Evolutionary conservation across 345 rosid genomes (phyloP), one percentile per base, ranked within the genome.

Genomic region (Acer negundo): DNA sequence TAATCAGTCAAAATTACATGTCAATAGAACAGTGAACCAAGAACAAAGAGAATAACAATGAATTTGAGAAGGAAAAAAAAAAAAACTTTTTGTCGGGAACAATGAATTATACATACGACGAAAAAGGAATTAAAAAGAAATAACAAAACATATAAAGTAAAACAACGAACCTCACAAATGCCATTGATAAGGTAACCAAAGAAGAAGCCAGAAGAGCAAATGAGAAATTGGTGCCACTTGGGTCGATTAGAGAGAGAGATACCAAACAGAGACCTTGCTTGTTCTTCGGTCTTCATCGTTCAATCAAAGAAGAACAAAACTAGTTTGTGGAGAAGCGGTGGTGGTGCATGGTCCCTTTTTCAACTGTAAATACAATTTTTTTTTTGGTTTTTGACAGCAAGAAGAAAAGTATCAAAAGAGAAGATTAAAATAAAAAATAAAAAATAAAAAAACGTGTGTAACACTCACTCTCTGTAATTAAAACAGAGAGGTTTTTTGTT

Each of bases 101-200:
- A 67, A 59, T 72, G 65, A 72, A 77, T 59, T 51, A 73, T 19
- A 28, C 24, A 35, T 35, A 35, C 0, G 38, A 35, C 38, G 38
- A 49, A 65, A n/a, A 9, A 20, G 59, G 38, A 73, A 61, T 16
- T 28, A 74, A 77, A 58, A 49, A 64, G 7, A 1, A 70, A 46
- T 28, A 69, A 47, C 16, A 64, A 16, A 49, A 6, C 58, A 67
- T 10, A 28, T 1, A 1, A 23, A 13, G 13, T 67, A 59, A 24
- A 9, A 35, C 35, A 71, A 77, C 81, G 19, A 80, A 94, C 98
- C 99, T 96, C 99, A 12, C 97, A 95, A 76, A 95, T 73, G 85
- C 99, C 99, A 82, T 93, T 95, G 74, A 93, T 90, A 75, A 95
- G 98, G 78, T 95, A 92, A 69, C 98, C 96, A 61, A 95, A 93